Base-by-base conservation (phyloP, 2,329 filamentous ascomycete genomes). In the Hypoxylon sp. region DNA sequence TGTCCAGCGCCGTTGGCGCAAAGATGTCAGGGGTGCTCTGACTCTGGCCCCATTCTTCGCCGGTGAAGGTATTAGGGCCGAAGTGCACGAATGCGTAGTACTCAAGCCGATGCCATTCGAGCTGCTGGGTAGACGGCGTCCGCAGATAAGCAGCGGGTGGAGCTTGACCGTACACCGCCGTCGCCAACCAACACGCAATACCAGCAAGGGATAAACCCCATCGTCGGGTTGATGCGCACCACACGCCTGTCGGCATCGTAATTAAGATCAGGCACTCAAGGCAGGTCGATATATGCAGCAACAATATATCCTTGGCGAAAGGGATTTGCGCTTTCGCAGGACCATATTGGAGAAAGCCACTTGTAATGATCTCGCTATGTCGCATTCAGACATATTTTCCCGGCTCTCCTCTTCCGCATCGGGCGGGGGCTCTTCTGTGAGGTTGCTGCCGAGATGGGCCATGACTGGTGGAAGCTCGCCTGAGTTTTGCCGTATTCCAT, bases 41-140 rank as follows among this genome's bases (percentile, higher is more conserved):
- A 49, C 74, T 77, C 1, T 46, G 17, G 6, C 76, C 76, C 75
- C 76, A 77, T 72, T 77, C 76, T 53, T 77, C 76, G 27, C 73
- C 51, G 2, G 76, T 77, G 71, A 77, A 77, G 2, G 76, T 77
- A 33, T 77, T 77, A 7, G 72, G 76, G 1, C 76, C 76, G 46
- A 77, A 77, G 49, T 77, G 75, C 2, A 77, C 51, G 67, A 77
- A 77, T 0, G 74, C 75, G 25, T 77, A 77, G 69, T 74, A 77
- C 58, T 77, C 76, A 10, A 75, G 60, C 46, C 54, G 59, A 58
- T 77, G 76, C 76, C 76, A 77, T 49, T 69, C 68, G 2, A 75
- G 68, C 63, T 77, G 76, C 17, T 71, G 70, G n/a, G 65, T 7
- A 1, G 72, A 57, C 20, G 74, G 74, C n/a, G 68, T 72, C 27